Conservation (phyloP, 2,329 filamentous ascomycete genomes). For the Herpotrichia juniperi region DNA sequence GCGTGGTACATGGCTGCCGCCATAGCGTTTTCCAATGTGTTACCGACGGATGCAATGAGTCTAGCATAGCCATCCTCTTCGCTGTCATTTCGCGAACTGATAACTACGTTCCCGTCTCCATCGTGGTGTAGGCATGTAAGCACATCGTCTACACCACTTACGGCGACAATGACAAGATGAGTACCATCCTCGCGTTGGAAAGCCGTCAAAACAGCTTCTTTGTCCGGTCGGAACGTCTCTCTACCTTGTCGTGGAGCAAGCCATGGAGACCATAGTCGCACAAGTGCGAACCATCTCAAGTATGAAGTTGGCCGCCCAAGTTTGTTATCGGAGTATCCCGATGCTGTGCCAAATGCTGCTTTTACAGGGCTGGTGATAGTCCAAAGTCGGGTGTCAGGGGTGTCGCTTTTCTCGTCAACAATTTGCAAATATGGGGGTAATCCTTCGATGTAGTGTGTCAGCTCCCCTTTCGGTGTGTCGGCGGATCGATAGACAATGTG, state of each 20-base stretch:
- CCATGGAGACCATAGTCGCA: slow-evolving; percentile 83
- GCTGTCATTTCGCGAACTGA: slow-evolving; percentile 76
- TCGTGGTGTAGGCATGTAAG: slow-evolving; percentile 72
- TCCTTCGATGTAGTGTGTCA: slow-evolving; percentile 63
- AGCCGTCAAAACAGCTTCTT: slow-evolving; percentile 78
- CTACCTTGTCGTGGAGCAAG: slow-evolving; percentile 85
- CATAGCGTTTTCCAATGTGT: slow-evolving; percentile 75
- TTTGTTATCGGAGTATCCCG: slow-evolving; percentile 61
- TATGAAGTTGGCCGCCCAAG: slow-evolving; percentile 70
- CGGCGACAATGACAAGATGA: slow-evolving; percentile 77
- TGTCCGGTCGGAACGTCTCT: slow-evolving; percentile 69
- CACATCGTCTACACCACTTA: slow-evolving; percentile 76
- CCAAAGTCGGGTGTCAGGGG: slow-evolving; percentile 73
- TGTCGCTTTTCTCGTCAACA: slow-evolving; percentile 65
- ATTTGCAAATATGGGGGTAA: slow-evolving; percentile 64
- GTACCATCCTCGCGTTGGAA: slow-evolving; percentile 76
- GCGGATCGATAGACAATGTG: slow-evolving; percentile 60
- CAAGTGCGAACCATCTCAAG: slow-evolving; percentile 80
- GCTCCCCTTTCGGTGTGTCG: slow-evolving; percentile 43
- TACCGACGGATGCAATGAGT: slow-evolving; percentile 73
- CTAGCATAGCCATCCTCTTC: slow-evolving; percentile 60
- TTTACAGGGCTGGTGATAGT: slow-evolving; percentile 64
- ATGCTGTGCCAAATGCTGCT: slow-evolving; percentile 62
- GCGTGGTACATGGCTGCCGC: slow-evolving; percentile 87
- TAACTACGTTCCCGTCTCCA: slow-evolving; percentile 67